Evolutionary conservation across 208 protist species (phyloP).

Genomic region (Porcisia deanei): DNA sequence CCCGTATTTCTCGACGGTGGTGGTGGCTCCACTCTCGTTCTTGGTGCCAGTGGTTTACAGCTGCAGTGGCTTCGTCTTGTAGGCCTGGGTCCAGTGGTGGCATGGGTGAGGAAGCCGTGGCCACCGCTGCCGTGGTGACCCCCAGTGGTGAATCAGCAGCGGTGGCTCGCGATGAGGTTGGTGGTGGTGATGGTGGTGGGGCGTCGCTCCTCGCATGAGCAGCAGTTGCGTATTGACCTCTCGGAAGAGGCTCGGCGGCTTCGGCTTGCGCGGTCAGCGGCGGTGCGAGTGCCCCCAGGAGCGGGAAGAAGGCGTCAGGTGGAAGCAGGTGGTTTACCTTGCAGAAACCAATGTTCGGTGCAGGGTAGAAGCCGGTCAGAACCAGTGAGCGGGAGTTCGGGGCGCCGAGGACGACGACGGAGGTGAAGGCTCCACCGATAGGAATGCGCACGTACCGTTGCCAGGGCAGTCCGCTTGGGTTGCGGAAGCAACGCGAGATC

Average conservation of each 20-base stretch:
- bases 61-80: constrained; percentile 17
- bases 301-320: constrained; percentile 20
- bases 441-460: constrained; percentile 47
- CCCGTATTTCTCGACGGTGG: constrained; percentile 41
- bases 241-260: background rate
- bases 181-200: background rate
- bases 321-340: constrained; percentile 41
- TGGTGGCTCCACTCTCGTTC: constrained; percentile 35
- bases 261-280: background rate
- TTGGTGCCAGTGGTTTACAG: constrained; percentile 19
- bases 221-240: background rate
- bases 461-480: constrained; percentile 34
- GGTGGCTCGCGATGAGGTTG: background rate
- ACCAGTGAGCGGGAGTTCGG: constrained; percentile 38
- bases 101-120: background rate
- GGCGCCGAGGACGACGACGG: constrained; percentile 35
- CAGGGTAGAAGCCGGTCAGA: constrained; percentile 48
- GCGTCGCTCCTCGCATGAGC: background rate
- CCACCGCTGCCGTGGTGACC: background rate
- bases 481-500: constrained; percentile 31
- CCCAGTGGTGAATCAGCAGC: background rate
- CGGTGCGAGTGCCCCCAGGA: constrained; percentile 16
- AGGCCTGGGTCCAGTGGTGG: constrained; percentile 16
- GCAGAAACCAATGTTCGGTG: constrained; percentile 48
- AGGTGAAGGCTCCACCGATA: constrained; percentile 50